A percentile compares a stretch with the other conserved stretches of the same genome.
Conservation (phyloP, 106 monocot species). For the Dioscorea alata region DNA sequence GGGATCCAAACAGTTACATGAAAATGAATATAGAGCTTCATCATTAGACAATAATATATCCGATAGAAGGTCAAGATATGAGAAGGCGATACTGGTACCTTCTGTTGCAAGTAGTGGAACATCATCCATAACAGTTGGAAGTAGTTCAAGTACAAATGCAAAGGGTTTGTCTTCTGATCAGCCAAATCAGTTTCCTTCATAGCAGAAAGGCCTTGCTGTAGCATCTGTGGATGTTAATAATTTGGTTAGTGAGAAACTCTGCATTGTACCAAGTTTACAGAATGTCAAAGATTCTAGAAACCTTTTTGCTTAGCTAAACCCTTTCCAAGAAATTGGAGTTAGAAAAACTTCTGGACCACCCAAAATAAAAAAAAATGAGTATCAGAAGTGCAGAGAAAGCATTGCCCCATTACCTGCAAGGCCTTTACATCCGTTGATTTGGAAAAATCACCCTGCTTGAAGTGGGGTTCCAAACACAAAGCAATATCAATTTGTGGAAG, state of each 20-base stretch:
- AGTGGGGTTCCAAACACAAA: no score
- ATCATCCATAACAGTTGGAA: slow-evolving; percentile 36
- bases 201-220: slow-evolving; percentile 23
- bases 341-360: slow-evolving; percentile 31
- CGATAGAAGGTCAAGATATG: slow-evolving; percentile 24
- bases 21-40: no score
- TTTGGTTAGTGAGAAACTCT: slow-evolving; percentile 9
- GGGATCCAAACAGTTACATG: no score
- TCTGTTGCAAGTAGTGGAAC: slow-evolving; percentile 23
- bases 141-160: slow-evolving; percentile 27
- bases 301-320: slow-evolving; percentile 88
- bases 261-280: slow-evolving; percentile 16
- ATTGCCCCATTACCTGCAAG: slow-evolving; percentile 58
- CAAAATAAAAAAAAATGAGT: slow-evolving; percentile 44
- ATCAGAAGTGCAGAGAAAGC: slow-evolving; percentile 59
- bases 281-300: slow-evolving; percentile 36
- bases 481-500: no score
- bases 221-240: slow-evolving; percentile 4
- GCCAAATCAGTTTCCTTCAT: slow-evolving; percentile 18
- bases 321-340: no score
- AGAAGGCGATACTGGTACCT: slow-evolving; percentile 14
- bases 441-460: slow-evolving; percentile 77
- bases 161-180: no score
- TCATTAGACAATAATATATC: no score
- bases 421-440: slow-evolving; percentile 64